Base-by-base conservation (phyloP, 169 alveolate genomes). In the Cytauxzoon felis region DNA sequence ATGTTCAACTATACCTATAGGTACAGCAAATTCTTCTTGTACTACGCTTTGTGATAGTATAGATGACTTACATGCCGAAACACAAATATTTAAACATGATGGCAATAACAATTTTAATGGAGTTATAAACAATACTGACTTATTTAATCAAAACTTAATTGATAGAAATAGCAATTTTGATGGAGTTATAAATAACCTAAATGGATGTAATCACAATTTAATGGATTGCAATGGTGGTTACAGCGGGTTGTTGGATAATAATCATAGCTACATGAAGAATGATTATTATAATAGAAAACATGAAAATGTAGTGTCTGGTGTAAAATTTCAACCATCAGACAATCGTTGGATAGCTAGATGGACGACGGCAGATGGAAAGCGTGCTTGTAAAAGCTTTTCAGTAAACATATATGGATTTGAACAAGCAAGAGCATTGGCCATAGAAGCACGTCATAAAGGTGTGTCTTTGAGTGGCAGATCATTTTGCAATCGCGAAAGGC, bases 341-440 rank as follows among this genome's bases (percentile, higher is more conserved):
- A 80, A 82, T 54, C 60, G 91, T 38, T 86, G 91, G 91, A 85
- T 86, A 42, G 91, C 91, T 33, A 57, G 91, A 63, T 86, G 91
- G 91, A 86, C 89, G 9, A 86, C 89, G 7, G 86, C 85, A n/a
- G 87, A 80, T 42, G 91, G 91, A 30, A 86, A 86, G 66, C 84
- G 87, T 23, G 87, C 87, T 26, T 80, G 91, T 54, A 84, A 86
- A 27, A 80, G 87, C 43, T 86, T 86, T 36, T 85, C 91, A 16
- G 78, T 86, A 8, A 86, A 86, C 32, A 86, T 80, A 54, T 86
- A 80, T 64, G 91, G 91, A 19, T 81, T 76, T 38, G 72, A 81
- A 26, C 89, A 86, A 58, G 91, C 91, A 18, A 62, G 73, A 29
- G 71, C 81, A 48, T 53, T 86, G 57, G 91, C 91, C 16, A 80